Conservation (phyloP, 305 asterid genomes). For the Fraxinus platypoda region DNA sequence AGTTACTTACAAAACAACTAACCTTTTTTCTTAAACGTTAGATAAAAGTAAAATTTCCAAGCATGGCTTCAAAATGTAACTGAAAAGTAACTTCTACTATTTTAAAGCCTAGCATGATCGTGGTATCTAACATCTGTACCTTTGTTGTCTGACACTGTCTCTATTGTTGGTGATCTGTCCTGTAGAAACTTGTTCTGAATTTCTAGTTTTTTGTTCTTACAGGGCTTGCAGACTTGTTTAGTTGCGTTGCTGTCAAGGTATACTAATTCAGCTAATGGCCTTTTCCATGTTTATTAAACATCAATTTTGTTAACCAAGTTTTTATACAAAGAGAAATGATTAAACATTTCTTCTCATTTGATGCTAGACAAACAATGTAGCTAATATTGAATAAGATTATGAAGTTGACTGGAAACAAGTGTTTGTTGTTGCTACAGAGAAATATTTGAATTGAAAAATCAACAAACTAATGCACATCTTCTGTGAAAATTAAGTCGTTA, state of each 20-base stretch:
- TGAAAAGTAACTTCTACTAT: not conserved
- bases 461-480: not conserved
- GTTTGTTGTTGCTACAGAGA: not conserved
- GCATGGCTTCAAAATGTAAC: not conserved
- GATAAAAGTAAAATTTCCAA: not conserved
- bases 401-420: not conserved
- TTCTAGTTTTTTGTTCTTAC: conserved; percentile 31
- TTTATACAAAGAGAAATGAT: not conserved
- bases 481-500: not conserved
- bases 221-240: conserved; percentile 90
- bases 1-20: not conserved
- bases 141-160: not conserved
- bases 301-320: not conserved
- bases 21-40: not conserved
- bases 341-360: not conserved
- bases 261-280: not conserved
- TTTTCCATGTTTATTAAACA: conserved; percentile 17
- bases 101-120: not conserved
- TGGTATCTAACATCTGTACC: not conserved
- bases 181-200: conserved; percentile 8
- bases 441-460: not conserved
- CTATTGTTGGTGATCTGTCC: not conserved
- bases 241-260: conserved; percentile 83
- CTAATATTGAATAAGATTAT: not conserved
- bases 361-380: not conserved